Percentiles rank a stretch among this genome's conserved stretches.
These are phyloP conservation scores for Colletotrichum sidae DNA, from an alignment of 2,329 filamentous ascomycete species.

Conservation along the genomic window DNA sequence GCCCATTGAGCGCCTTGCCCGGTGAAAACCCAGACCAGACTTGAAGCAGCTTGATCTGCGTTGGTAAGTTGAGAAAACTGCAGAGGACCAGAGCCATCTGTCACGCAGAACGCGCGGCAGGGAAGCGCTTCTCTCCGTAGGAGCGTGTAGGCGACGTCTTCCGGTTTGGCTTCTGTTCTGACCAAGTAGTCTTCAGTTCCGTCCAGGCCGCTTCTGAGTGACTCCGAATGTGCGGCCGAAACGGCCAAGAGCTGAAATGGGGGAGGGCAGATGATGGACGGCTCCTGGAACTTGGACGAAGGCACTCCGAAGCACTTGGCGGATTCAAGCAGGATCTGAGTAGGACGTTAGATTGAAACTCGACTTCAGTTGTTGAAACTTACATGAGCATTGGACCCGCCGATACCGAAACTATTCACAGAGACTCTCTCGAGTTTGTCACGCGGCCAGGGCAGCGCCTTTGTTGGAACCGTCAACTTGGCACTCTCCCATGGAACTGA, in stretches of 20 bases:
- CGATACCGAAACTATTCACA: slow-evolving; percentile 50
- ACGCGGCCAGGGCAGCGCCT: slow-evolving; percentile 47
- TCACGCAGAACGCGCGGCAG: slow-evolving; percentile 38
- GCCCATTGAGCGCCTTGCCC: slow-evolving; percentile 39
- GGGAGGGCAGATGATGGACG: not conserved
- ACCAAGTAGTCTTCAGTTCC: not conserved
- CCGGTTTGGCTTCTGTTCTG: slow-evolving; percentile 20
- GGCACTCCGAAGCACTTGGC: slow-evolving; percentile 16
- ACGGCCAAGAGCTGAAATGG: slow-evolving; percentile 1
- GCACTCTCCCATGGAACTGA: slow-evolving; percentile 38
- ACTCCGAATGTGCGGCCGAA: slow-evolving; percentile 12
- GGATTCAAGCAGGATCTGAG: slow-evolving; percentile 29
- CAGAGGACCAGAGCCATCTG: not conserved
- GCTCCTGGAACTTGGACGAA: not conserved
- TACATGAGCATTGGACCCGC: slow-evolving; percentile 50
- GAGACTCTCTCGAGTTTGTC: slow-evolving; percentile 41
- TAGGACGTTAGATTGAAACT: not conserved
- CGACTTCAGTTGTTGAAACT: not conserved
- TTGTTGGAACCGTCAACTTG: slow-evolving; percentile 46
- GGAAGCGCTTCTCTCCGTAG: slow-evolving; percentile 33
- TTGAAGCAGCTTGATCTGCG: not conserved
- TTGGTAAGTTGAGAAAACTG: slow-evolving; percentile 38
- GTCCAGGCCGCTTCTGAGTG: not conserved
- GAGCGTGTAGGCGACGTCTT: slow-evolving; percentile 39
- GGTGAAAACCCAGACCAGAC: slow-evolving; percentile 34